Conservation (phyloP, 768 basidiomycete genomes). For the Macrocybe gigantea region DNA sequence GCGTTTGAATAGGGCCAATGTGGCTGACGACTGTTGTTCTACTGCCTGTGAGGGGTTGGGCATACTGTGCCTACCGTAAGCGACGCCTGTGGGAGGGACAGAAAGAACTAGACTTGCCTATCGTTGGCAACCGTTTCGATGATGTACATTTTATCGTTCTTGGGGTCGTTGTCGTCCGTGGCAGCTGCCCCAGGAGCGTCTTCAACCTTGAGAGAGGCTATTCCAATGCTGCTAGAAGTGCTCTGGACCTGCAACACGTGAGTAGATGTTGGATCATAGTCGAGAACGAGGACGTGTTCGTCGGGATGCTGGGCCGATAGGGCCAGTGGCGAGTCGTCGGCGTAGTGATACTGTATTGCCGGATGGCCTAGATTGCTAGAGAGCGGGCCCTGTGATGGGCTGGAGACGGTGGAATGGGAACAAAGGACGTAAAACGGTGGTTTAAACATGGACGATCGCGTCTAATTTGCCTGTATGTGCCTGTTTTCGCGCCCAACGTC, state of each 20-base stretch:
- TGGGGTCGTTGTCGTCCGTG: slow-evolving; percentile 38
- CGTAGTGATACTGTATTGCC: slow-evolving; percentile 74
- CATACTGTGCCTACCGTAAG: not conserved
- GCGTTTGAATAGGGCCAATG: slow-evolving; percentile 62
- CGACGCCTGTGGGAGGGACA: not conserved
- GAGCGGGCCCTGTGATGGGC: slow-evolving; percentile 25
- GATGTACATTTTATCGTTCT: slow-evolving; percentile 70
- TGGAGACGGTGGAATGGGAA: slow-evolving; percentile 45
- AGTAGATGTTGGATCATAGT: slow-evolving; percentile 47
- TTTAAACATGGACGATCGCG: slow-evolving; percentile 10
- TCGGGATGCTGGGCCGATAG: slow-evolving; percentile 53
- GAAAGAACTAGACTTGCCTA: slow-evolving; percentile 19
- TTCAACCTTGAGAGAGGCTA: slow-evolving; percentile 58
- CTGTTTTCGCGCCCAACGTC: not conserved
- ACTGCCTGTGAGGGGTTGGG: slow-evolving; percentile 12
- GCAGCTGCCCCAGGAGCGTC: slow-evolving; percentile 68
- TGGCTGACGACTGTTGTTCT: slow-evolving; percentile 41
- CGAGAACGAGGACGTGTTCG: slow-evolving; percentile 72
- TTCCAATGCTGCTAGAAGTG: slow-evolving; percentile 36
- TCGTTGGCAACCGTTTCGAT: slow-evolving; percentile 57
- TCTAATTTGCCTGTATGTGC: slow-evolving; percentile 1
- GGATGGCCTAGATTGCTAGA: slow-evolving; percentile 59
- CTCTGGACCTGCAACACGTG: slow-evolving; percentile 32
- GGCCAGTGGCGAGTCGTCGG: slow-evolving; percentile 68
- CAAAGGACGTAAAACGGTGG: slow-evolving; percentile 69